These are phyloP conservation scores for Cerrena zonata DNA, from an alignment of 1,284 basidiomycete species.

Conservation along the genomic window DNA sequence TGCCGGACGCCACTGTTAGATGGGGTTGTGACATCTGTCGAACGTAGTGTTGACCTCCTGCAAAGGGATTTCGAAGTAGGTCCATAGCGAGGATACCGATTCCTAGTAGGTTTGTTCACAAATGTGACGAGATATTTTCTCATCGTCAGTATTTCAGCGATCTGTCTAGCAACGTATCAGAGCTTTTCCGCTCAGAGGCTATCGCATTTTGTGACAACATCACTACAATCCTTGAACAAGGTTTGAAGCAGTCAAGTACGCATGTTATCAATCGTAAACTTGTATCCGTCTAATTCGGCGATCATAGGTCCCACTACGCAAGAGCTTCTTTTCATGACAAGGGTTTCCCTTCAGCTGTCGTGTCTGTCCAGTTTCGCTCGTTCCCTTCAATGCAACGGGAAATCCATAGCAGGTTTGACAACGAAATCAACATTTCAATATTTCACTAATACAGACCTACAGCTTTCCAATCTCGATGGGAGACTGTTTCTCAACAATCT, in stretches of 20 bases:
- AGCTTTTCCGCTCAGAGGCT: background rate
- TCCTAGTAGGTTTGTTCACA: background rate
- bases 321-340: too few species aligned
- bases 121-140: background rate
- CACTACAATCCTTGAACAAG: background rate
- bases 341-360: too few species aligned
- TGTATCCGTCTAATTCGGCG: too few species aligned
- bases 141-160: background rate
- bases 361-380: too few species aligned
- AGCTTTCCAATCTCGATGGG: conserved; percentile 29
- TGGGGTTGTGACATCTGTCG: conserved; percentile 49
- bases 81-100: conserved; percentile 29
- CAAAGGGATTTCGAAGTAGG: conserved; percentile 51
- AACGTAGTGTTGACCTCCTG: conserved; percentile 49
- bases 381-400: too few species aligned
- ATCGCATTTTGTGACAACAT: background rate
- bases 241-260: too few species aligned
- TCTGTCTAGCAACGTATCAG: background rate
- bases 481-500: conserved; percentile 36
- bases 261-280: too few species aligned
- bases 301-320: too few species aligned
- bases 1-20: conserved; percentile 58
- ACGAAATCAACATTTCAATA: too few species aligned
- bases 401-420: too few species aligned
- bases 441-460: too few species aligned